phyloP scores from a whole-genome alignment of 371 early-diverging fungal genomes.

The Lichtheimia hyalospora region DNA sequence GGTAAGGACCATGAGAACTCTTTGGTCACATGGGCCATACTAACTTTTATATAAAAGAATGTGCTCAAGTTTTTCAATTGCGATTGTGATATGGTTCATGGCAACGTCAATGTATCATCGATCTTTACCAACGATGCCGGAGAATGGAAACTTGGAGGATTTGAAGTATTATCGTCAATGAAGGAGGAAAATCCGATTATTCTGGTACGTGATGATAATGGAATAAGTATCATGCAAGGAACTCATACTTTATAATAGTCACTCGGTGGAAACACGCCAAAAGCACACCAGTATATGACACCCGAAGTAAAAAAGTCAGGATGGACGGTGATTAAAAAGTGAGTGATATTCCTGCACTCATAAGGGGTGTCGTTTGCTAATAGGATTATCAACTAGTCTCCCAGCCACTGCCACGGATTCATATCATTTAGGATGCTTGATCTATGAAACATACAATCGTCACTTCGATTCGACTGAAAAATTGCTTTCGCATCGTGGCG shows the following conservation, averaged over 20 bases:
- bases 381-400: conserved; percentile 16
- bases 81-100: conserved; percentile 88
- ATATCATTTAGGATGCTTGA: conserved; percentile 78
- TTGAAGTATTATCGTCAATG: conserved; percentile 76
- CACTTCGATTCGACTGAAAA: conserved; percentile 63
- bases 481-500: conserved; percentile 48
- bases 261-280: conserved; percentile 68
- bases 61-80: conserved; percentile 85
- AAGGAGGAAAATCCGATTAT: conserved; percentile 73
- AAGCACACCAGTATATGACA: conserved; percentile 67
- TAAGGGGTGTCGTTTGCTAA: no score
- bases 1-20: conserved; percentile 42
- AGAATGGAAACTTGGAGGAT: conserved; percentile 94
- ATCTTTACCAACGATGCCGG: conserved; percentile 87
- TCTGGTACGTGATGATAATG: conserved; percentile 39
- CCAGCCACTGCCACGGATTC: conserved; percentile 66
- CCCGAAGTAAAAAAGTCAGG: conserved; percentile 74
- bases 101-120: conserved; percentile 74
- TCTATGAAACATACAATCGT: conserved; percentile 82
- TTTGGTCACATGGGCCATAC: neutral
- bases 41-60: conserved; percentile 42
- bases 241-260: conserved; percentile 35
- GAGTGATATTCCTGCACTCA: conserved; percentile 11
- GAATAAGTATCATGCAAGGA: neutral
- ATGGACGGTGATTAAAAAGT: conserved; percentile 71